Evolutionary conservation across 2,329 filamentous ascomycete genomes (phyloP), one percentile per base, ranked within the genome.

Genomic region (Xylaria sp.): DNA sequence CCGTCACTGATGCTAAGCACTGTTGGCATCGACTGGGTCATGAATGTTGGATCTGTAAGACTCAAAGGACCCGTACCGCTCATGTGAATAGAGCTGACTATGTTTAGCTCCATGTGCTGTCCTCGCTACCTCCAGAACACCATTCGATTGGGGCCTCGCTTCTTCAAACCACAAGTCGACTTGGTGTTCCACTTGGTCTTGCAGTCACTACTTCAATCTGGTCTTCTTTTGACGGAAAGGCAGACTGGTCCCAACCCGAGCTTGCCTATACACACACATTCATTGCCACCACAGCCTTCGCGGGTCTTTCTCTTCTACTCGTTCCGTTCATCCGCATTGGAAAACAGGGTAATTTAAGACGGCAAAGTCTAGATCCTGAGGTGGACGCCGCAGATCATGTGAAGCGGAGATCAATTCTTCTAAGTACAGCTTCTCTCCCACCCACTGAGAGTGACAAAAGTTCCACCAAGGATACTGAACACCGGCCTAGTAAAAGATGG

Each of bases 11-110:
- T 78, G 63, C 63, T 79, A 52, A 77, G 77, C 48, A 77, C 78
- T 8, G 59, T 79, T 56, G 75, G 77, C 41, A 77, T 78, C 73
- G 77, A 79, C 68, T 79, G 77, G 77, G 73, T 71, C 66, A 76
- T 79, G 71, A 78, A 78, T 55, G 75, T 78, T 72, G 76, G 76
- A 68, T 78, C 75, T 43, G 75, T 78, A 71, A 72, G 76, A 65
- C 34, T 48, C 7, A 52, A 45, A 32, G 6, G 9, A 45, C 10
- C n/a, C 8, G 12, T 23, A 12, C 7, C 9, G 28, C 6, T 20
- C 15, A 32, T 34, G 39, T n/a, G 20, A 32, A 48, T 8, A 59
- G 3, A 59, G 15, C 67, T 76, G 55, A 76, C 48, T 0, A 41
- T 1, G 5, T 46, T 4, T 25, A 78, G 77, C 74, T 78, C 13